A percentile compares a stretch with the other conserved stretches of the same genome.
Evolutionary conservation across 306 rosid genomes (phyloP).

Genomic region (Gastrolobium villosum): DNA sequence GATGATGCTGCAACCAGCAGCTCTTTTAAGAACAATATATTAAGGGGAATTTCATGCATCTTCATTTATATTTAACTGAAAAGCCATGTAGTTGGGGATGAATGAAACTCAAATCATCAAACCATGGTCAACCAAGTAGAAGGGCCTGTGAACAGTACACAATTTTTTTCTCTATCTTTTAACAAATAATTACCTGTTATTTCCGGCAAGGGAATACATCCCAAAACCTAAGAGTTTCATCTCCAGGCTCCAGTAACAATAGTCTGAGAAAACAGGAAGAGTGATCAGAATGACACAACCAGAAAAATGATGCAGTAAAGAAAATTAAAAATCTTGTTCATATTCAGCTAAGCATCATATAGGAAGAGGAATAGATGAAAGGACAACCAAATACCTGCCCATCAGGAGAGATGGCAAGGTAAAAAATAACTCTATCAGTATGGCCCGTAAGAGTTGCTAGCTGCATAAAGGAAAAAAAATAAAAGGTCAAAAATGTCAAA

Average conservation of each 20-base stretch:
- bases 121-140: no score
- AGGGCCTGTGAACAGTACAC: no score
- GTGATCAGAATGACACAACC: background rate
- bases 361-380: background rate
- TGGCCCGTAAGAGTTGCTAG: conserved; percentile 92
- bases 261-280: conserved; percentile 63
- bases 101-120: no score
- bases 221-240: conserved; percentile 95
- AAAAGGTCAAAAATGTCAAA: background rate
- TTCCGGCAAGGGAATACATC: no score
- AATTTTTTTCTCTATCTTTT: no score
- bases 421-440: conserved; percentile 81
- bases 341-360: background rate
- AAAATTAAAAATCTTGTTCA: conserved; percentile 2
- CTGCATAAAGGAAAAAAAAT: conserved; percentile 54
- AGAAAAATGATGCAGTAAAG: conserved; percentile 30
- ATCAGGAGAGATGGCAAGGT: conserved; percentile 92
- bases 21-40: background rate
- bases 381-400: conserved; percentile 74
- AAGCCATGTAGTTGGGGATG: background rate
- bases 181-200: no score
- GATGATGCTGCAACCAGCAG: background rate
- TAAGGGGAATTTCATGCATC: conserved; percentile 4
- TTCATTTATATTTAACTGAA: conserved; percentile 1
- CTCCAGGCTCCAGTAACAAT: conserved; percentile 97